Evolutionary conservation across 2,329 filamentous ascomycete genomes (phyloP), one percentile per base, ranked within the genome.

Genomic region (Huntiella savannae): DNA sequence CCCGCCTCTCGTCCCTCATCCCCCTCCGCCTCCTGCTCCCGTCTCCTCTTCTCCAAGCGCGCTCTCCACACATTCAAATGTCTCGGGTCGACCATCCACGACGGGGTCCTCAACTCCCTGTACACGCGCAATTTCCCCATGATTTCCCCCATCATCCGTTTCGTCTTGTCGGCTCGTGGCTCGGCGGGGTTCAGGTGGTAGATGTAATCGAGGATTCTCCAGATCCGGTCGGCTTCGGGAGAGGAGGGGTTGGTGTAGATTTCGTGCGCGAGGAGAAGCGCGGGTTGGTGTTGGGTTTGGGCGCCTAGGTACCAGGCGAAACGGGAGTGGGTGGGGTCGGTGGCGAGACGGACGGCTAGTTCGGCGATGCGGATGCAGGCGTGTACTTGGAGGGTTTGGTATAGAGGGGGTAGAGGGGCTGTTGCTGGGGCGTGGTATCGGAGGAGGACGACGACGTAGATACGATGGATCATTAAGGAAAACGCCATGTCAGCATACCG

Each of bases 221-320:
- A 84, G 49, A 84, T 79, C 6, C 79, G 70, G 17, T 71, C 68
- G 2, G 75, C 73, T 50, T 80, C 69, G 43, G 66, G 66, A 41
- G 69, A 65, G 45, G 68, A 62, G 0, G 75, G 71, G 36, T 68
- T 66, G 40, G 70, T 68, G 55, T 75, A 79, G 3, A 83, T 62
- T 56, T 86, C 79, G 16, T 74, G 70, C 5, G 82, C 66, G 16
- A 87, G 63, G 1, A 86, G 65, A 32, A 86, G 65, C 0, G 79
- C 77, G 4, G 71, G 69, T 55, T 85, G 81, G 57, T 78, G 83
- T 56, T 84, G 80, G 51, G 82, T 77, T 52, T 80, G 72, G 4
- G 81, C 78, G 4, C 79, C 78, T 10, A 64, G 55, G 53, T 84
- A 85, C 82, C 82, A 86, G 1, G 65, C 60, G 79, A 79, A 86